These are phyloP conservation scores for Vanrija sp. DNA, from an alignment of 1,284 basidiomycete genomes.

Conservation along the genomic window DNA sequence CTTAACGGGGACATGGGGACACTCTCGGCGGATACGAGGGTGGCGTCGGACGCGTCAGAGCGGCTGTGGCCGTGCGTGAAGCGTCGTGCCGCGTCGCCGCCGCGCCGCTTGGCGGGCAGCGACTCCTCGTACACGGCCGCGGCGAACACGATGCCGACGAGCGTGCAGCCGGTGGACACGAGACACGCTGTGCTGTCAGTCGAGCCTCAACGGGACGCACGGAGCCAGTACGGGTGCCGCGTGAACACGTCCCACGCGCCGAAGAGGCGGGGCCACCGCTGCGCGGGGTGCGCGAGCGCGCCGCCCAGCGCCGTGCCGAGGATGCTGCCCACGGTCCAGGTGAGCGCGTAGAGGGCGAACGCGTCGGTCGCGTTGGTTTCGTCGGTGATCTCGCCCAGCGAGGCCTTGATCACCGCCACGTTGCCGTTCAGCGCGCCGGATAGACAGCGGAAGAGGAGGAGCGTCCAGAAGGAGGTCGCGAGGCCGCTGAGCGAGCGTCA, in stretches of 20 bases:
- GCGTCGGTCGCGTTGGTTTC: constrained; percentile 46
- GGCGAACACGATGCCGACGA: constrained; percentile 49
- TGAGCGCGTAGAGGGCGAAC: constrained; percentile 46
- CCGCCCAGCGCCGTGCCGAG: constrained; percentile 41
- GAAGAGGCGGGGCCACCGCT: constrained; percentile 49
- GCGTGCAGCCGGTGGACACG: constrained; percentile 44
- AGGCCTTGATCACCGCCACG: constrained; percentile 44
- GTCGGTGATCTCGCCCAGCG: constrained; percentile 47
- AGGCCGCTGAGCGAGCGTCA: constrained; percentile 30
- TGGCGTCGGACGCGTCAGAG: neutral
- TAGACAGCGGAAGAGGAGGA: constrained; percentile 38
- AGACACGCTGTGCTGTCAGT: constrained; percentile 49
- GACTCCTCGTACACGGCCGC: constrained; percentile 44
- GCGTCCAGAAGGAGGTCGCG: constrained; percentile 37
- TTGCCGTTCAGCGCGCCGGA: constrained; percentile 45
- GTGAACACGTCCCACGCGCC: constrained; percentile 39
- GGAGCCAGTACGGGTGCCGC: constrained; percentile 51
- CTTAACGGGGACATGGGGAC: neutral
- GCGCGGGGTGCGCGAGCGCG: constrained; percentile 48
- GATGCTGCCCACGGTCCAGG: constrained; percentile 45
- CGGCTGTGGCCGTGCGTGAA: neutral
- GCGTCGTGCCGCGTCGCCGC: neutral
- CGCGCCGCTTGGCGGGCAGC: constrained; percentile 14
- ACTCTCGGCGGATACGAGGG: neutral
- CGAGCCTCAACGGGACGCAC: constrained; percentile 15